Conservation (phyloP, 2,329 filamentous ascomycete species). For the Colletotrichum salicis region DNA sequence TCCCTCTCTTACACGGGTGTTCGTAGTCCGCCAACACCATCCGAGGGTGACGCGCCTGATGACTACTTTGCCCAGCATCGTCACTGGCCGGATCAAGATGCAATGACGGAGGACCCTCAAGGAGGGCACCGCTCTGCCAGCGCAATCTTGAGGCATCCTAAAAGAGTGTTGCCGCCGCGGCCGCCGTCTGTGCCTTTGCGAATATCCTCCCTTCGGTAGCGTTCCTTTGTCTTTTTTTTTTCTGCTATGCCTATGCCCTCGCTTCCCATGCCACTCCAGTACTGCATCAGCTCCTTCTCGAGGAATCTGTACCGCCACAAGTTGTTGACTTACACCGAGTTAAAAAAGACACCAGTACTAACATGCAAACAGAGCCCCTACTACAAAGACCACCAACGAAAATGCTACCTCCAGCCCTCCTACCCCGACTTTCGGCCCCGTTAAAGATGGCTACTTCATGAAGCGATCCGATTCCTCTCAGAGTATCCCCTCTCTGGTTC, state of each 20-base stretch:
- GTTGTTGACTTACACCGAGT: constrained; percentile 6
- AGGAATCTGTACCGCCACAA: constrained; percentile 4
- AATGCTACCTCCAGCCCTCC: constrained; percentile 28
- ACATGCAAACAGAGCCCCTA: constrained; percentile 21
- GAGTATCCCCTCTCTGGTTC: constrained; percentile 29
- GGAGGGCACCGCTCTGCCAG: constrained; percentile 25
- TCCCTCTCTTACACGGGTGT: constrained; percentile 34
- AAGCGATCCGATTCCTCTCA: constrained; percentile 28
- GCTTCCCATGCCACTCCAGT: constrained; percentile 22
- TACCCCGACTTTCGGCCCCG: constrained; percentile 30
- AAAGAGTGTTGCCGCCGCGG: constrained; percentile 23
- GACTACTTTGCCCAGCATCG: constrained; percentile 25
- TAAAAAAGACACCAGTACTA: neutral
- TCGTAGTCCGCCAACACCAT: constrained; percentile 35
- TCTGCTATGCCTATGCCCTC: neutral
- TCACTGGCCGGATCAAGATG: constrained; percentile 14
- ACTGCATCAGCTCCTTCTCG: constrained; percentile 19
- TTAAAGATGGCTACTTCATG: constrained; percentile 30
- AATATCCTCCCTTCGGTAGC: constrained; percentile 34
- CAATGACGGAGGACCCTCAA: constrained; percentile 25
- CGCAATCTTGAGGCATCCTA: constrained; percentile 25
- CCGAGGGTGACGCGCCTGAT: constrained; percentile 27
- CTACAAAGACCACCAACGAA: constrained; percentile 31
- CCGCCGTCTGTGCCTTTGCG: constrained; percentile 26
- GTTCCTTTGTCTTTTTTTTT: neutral